phyloP scores from a whole-genome alignment of 2,329 filamentous ascomycete species.

The Alternaria sp. region DNA sequence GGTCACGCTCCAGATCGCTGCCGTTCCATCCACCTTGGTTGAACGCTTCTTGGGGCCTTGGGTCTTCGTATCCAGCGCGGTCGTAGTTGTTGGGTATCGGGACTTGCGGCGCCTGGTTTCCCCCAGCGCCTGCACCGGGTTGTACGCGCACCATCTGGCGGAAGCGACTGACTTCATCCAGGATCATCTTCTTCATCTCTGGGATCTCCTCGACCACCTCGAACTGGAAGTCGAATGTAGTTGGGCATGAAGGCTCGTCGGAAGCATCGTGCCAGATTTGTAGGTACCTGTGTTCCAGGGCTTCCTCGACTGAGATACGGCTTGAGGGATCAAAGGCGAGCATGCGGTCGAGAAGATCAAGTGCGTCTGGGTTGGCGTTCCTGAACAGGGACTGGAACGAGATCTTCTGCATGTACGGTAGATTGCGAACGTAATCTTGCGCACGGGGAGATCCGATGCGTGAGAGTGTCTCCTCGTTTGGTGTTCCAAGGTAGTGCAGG shows the following conservation, averaged over 20 bases:
- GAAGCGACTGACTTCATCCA: conserved; percentile 92
- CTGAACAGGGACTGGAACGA: conserved; percentile 88
- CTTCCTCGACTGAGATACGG: conserved; percentile 92
- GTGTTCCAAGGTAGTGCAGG: conserved; percentile 94
- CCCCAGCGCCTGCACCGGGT: conserved; percentile 38
- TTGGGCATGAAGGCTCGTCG: conserved; percentile 92
- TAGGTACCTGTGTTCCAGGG: conserved; percentile 94
- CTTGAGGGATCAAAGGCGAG: conserved; percentile 94
- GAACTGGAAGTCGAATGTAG: conserved; percentile 97
- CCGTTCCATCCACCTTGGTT: conserved; percentile 46
- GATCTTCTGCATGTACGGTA: conserved; percentile 93
- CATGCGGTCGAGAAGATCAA: conserved; percentile 96
- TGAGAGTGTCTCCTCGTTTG: conserved; percentile 90
- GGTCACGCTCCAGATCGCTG: conserved; percentile 53
- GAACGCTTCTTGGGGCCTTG: conserved; percentile 64
- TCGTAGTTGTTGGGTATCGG: conserved; percentile 68
- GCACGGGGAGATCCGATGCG: conserved; percentile 95
- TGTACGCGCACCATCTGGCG: conserved; percentile 62
- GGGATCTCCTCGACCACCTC: conserved; percentile 94
- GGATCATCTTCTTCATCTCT: conserved; percentile 96
- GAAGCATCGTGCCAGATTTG: conserved; percentile 98
- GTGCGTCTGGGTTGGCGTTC: conserved; percentile 91
- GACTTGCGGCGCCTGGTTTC: conserved; percentile 58
- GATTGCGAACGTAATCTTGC: conserved; percentile 97
- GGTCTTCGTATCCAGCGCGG: conserved; percentile 65